phyloP scores from a whole-genome alignment of 1,139 yeast genomes.

The Fermentozyma sake region DNA sequence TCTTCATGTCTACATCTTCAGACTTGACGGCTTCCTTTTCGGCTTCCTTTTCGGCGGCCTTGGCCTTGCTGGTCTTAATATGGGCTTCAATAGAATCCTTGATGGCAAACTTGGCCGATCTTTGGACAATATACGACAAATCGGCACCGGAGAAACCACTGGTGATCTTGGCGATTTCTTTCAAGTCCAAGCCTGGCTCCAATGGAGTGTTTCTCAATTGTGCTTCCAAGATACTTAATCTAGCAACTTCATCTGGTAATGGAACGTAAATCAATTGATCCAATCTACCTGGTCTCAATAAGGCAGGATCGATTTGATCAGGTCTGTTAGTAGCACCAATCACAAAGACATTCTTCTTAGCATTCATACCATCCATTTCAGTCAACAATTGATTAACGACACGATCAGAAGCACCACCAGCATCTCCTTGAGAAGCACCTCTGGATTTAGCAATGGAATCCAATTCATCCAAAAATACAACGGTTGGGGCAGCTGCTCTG shows the following conservation, averaged over 20 bases:
- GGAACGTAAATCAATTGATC: conserved; percentile 98
- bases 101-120: conserved; percentile 97
- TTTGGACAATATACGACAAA: conserved; percentile 92
- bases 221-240: conserved; percentile 88
- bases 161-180: conserved; percentile 87
- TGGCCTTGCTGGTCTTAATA: conserved; percentile 49
- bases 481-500: conserved; percentile 98
- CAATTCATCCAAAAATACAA: conserved; percentile 93
- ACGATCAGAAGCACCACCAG: conserved; percentile 98
- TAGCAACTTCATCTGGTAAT: conserved; percentile 91
- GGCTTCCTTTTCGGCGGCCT: conserved; percentile 26
- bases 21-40: conserved; percentile 36
- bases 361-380: conserved; percentile 99
- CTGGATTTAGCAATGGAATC: conserved; percentile 97
- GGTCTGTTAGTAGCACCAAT: conserved; percentile 99
- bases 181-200: conserved; percentile 91
- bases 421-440: conserved; percentile 90
- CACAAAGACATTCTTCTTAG: conserved; percentile 96
- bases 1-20: conserved; percentile 63
- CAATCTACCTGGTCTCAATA: conserved; percentile 97
- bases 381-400: conserved; percentile 97
- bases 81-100: conserved; percentile 95
- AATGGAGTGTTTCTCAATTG: conserved; percentile 98
- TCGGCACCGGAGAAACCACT: conserved; percentile 99
- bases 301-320: conserved; percentile 97